Conservation (phyloP, 164 flowering plant genomes). For the Cinnamomum micranthum region DNA sequence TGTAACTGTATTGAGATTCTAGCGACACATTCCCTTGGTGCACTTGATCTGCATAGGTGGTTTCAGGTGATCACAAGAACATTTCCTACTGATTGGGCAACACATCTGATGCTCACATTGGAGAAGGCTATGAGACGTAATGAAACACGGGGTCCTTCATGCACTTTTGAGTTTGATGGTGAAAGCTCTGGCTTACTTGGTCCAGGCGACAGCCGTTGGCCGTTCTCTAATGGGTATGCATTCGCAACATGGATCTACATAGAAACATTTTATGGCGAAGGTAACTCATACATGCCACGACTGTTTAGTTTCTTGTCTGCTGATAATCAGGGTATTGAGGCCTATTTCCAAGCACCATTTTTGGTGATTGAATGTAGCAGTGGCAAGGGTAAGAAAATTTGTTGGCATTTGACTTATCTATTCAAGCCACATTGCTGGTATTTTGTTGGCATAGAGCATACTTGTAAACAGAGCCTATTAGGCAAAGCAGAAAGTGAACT, state of each 20-base stretch:
- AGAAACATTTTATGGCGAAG: conserved; percentile 99
- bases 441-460: conserved; percentile 91
- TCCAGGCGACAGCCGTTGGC: conserved; percentile 99
- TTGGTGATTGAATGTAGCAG: conserved; percentile 94
- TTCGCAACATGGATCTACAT: conserved; percentile 98
- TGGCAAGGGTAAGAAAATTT: conserved; percentile 91
- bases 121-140: conserved; percentile 91
- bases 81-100: conserved; percentile 62
- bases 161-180: conserved; percentile 97
- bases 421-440: conserved; percentile 99
- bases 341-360: conserved; percentile 97
- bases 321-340: conserved; percentile 96
- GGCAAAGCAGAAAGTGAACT: conserved; percentile 95
- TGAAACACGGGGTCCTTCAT: conserved; percentile 85
- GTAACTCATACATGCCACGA: conserved; percentile 98
- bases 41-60: conserved; percentile 76
- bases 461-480: conserved; percentile 72
- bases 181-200: conserved; percentile 99
- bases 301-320: conserved; percentile 92
- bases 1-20: conserved; percentile 78
- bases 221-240: conserved; percentile 89
- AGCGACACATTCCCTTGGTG: conserved; percentile 86
- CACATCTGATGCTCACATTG: conserved; percentile 59
- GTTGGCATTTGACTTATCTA: conserved; percentile 94
- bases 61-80: conserved; percentile 62